A percentile compares a stretch with the other conserved stretches of the same genome.
These are phyloP conservation scores for Seminavis robusta DNA, from an alignment of 108 stramenopile species.

Conservation along the genomic window DNA sequence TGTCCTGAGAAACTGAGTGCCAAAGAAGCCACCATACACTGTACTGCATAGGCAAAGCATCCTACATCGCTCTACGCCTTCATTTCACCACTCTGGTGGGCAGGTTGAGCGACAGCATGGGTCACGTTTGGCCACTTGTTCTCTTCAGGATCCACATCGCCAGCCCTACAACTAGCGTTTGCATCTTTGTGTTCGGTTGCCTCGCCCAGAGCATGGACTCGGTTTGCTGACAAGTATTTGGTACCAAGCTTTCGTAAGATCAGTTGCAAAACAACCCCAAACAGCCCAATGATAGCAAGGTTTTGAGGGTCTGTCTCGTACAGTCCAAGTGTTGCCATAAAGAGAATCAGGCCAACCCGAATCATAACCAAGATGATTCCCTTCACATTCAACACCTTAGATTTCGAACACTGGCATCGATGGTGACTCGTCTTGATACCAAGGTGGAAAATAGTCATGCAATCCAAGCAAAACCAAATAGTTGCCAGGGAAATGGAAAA, in stretches of 20 bases:
- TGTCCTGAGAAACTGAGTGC: too few relatives aligned
- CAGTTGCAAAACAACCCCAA: slow-evolving; percentile 3
- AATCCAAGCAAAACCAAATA: slow-evolving; percentile 29
- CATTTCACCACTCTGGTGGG: too few relatives aligned
- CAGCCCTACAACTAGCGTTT: too few relatives aligned
- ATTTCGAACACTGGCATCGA: slow-evolving; percentile 8
- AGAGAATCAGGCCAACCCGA: slow-evolving; percentile 16
- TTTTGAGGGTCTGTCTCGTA: slow-evolving; percentile 26
- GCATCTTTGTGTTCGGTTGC: too few relatives aligned
- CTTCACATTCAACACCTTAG: neutral
- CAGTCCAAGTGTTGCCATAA: slow-evolving; percentile 26
- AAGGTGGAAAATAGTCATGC: slow-evolving; percentile 31
- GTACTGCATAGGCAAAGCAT: too few relatives aligned
- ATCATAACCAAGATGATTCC: slow-evolving; percentile 2
- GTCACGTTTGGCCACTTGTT: too few relatives aligned
- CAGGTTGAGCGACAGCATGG: too few relatives aligned
- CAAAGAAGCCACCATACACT: too few relatives aligned
- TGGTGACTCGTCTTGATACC: slow-evolving; percentile 10
- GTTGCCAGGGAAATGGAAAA: slow-evolving; percentile 30
- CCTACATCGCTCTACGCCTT: too few relatives aligned
- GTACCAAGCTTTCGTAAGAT: slow-evolving; percentile 1
- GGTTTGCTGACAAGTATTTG: too few relatives aligned
- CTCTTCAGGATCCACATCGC: too few relatives aligned
- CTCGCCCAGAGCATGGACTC: too few relatives aligned
- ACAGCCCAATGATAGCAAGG: slow-evolving; percentile 20